Base-by-base conservation (phyloP, 306 rosid species). In the Acacia melanoxylon region DNA sequence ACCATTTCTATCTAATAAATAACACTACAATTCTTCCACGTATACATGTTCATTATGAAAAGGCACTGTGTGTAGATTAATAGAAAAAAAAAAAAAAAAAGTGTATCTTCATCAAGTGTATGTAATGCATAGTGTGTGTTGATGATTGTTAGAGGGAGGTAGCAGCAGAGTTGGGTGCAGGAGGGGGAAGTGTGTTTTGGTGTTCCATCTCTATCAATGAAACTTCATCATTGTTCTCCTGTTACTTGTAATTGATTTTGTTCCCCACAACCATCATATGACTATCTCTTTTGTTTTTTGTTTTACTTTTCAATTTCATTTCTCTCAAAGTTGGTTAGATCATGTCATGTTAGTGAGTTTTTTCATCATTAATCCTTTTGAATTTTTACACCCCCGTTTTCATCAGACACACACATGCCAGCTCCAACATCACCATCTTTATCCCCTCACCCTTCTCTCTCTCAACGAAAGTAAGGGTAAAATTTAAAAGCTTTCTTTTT, bases 321-420 rank as follows among this genome's bases (percentile, higher is more conserved):
- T 91, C 88, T 87, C 84, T 58, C 80, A 91, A 91, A 90, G 91
- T 82, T 76, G 91, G 88, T 85, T 89, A 88, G 83, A 92, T 91
- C 86, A 92, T 90, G 86, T 78, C 92, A 89, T 88, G 89, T 85
- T 89, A 89, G 92, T 91, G 98, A 95, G 89, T 91, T 91, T 88
- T 81, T 81, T 92, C 95, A 95, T 95, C 94, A 93, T 93, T 83
- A 85, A 84, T 42, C 74, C 74, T 91, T 91, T 93, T 93, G 98
- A 95, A 82, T 75, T 78, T 75, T 63, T 29, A 63, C 41, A 29
- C 69, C 76, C 74, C 66, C 82, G 79, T 83, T 68, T 82, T 61
- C 35, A 27, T 13, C 37, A 62, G 68, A 62, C 68, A 62, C 68
- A 62, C 68, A 62, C 68, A 62, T 62, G 68, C 40, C 37, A 27